These are phyloP conservation scores for Colletotrichum somersetense DNA, from an alignment of 2,329 filamentous ascomycete genomes.

Conservation along the genomic window DNA sequence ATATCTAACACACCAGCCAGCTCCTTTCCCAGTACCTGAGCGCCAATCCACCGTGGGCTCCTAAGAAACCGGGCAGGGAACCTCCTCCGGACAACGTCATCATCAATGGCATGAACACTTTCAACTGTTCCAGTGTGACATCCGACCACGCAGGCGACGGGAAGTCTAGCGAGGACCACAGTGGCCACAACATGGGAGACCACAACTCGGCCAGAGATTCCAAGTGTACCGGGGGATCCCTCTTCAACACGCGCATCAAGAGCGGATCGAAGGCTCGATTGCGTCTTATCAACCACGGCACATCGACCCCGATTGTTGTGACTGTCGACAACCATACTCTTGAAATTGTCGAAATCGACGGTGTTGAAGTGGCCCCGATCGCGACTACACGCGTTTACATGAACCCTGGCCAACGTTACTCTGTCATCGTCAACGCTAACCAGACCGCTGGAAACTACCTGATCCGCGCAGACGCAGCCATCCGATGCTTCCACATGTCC, in stretches of 20 bases:
- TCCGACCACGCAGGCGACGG: slow-evolving; percentile 43
- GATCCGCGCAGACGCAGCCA: slow-evolving; percentile 49
- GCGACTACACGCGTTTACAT: slow-evolving; percentile 52
- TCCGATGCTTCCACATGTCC: slow-evolving; percentile 40
- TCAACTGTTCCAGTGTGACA: slow-evolving; percentile 48
- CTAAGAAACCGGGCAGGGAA: slow-evolving; percentile 53
- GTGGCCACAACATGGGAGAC: slow-evolving; percentile 23
- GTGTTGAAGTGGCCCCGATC: slow-evolving; percentile 54
- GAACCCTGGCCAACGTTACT: slow-evolving; percentile 56
- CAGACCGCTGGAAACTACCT: slow-evolving; percentile 50
- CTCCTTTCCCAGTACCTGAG: slow-evolving; percentile 50
- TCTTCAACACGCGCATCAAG: slow-evolving; percentile 50
- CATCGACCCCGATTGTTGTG: slow-evolving; percentile 55
- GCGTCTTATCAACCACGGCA: slow-evolving; percentile 56
- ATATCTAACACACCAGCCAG: slow-evolving; percentile 46
- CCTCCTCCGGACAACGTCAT: slow-evolving; percentile 57
- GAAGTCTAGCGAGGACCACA: slow-evolving; percentile 17
- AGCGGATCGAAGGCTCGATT: slow-evolving; percentile 49
- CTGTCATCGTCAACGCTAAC: slow-evolving; percentile 52
- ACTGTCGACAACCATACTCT: slow-evolving; percentile 55
- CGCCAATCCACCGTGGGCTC: slow-evolving; percentile 50
- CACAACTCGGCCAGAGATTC: slow-evolving; percentile 19
- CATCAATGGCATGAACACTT: slow-evolving; percentile 55
- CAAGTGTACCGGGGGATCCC: slow-evolving; percentile 49
- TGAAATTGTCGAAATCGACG: slow-evolving; percentile 56